Base-by-base conservation (phyloP, 441 rosid species). In the Iberis amara region DNA sequence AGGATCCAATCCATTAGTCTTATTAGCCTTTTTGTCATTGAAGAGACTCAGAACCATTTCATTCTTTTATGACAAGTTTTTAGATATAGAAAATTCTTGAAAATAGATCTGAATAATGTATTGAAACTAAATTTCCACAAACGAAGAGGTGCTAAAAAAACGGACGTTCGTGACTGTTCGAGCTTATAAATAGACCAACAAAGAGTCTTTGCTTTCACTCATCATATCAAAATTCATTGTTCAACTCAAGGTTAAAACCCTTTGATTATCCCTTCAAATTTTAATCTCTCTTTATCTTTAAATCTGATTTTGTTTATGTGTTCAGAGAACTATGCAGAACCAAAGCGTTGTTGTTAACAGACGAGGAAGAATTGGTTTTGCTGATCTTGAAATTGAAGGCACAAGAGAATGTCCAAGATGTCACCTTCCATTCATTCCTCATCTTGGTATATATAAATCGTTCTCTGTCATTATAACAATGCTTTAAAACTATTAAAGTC, bases 381-480 rank as follows among this genome's bases (percentile, higher is more conserved):
- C 59, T 13, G 64, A 65, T 42, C 54, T 64, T 42, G 48, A 57
- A 9, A 43, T 33, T 11, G 38, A 8, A 28, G 64, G 64, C 21
- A 18, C 0, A 57, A 31, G 8, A 44, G 5, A 4, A 11, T 65
- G 69, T 51, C 53, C 58, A 38, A 7, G 5, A 2, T 65, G 69
- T 57, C 64, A n/a, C 14, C 35, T 5, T 45, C 53, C 31, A 31
- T 5, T 65, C 24, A 39, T 0, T 7, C 59, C 64, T 57, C 48
- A 44, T 44, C 49, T 65, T 5, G 64, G 69, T 65, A 65, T 41
- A 28, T 33, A 32, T 35, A 35, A 31, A 5, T 11, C 7, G 0
- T 11, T 46, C 27, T 13, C n/a, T 14, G 35, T 37, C 5, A 28
- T 11, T 14, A 35, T 11, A 11, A 39, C 1, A 61, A 30, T 30